Percentiles rank a stretch among this genome's conserved stretches.
These are phyloP conservation scores for Apiospora pterosperma DNA, from an alignment of 2,329 filamentous ascomycete species.

Conservation along the genomic window DNA sequence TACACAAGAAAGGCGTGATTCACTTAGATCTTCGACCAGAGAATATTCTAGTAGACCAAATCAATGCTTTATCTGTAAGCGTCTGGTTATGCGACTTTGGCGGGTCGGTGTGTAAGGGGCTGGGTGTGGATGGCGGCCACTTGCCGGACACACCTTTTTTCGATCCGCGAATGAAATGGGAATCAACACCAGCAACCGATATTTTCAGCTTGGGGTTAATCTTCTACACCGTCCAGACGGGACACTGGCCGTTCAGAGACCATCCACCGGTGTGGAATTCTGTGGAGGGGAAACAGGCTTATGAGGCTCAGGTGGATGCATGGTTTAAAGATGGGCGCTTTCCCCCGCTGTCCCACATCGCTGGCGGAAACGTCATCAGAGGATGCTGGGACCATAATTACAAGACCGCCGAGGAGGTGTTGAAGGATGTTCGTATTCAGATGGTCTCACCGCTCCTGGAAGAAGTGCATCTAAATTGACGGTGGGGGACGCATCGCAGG, in stretches of 20 bases:
- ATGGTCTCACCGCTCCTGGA: not conserved
- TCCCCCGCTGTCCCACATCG: not conserved
- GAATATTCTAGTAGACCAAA: conserved; percentile 28
- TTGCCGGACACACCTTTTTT: conserved; percentile 25
- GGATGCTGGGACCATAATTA: not conserved
- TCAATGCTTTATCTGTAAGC: conserved; percentile 17
- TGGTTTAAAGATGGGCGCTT: not conserved
- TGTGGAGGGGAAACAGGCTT: not conserved
- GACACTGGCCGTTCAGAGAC: not conserved
- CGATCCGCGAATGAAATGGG: conserved; percentile 4
- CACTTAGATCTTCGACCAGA: conserved; percentile 30
- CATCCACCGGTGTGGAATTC: not conserved
- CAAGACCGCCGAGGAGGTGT: not conserved
- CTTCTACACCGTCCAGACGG: conserved; percentile 1
- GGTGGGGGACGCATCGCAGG: too few species aligned
- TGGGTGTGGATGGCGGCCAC: conserved; percentile 20
- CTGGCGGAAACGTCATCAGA: not conserved
- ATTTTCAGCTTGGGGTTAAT: conserved; percentile 1
- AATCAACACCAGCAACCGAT: conserved; percentile 3
- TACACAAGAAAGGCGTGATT: conserved; percentile 27
- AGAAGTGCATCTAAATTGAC: not conserved
- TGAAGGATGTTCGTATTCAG: not conserved
- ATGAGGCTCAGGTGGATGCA: not conserved
- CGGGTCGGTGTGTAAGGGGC: conserved; percentile 25
- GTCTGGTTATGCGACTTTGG: conserved; percentile 31